Conservation (phyloP, 495 filamentous ascomycete genomes). For the Parachaetomium inaequale region DNA sequence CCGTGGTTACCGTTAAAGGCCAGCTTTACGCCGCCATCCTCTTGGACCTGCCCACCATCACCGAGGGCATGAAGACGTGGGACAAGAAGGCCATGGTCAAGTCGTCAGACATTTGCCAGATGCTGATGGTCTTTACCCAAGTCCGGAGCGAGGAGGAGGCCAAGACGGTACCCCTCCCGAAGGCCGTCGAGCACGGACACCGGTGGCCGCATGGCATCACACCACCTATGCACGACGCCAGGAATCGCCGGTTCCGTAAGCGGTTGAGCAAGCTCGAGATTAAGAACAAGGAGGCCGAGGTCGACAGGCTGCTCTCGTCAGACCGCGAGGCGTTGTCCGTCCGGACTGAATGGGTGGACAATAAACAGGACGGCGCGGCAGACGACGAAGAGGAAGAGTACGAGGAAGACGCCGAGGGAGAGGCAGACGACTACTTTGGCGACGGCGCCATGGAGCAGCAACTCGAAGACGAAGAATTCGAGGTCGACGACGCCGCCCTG, state of each 20-base stretch:
- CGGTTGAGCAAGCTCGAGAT: slow-evolving; percentile 79
- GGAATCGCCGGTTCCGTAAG: slow-evolving; percentile 82
- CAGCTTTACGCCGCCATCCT: slow-evolving; percentile 73
- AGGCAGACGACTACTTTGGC: slow-evolving; percentile 48
- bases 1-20: slow-evolving; percentile 64
- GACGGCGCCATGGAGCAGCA: slow-evolving; percentile 45
- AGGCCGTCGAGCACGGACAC: slow-evolving; percentile 58
- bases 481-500: slow-evolving; percentile 38
- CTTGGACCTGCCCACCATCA: slow-evolving; percentile 85
- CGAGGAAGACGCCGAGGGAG: slow-evolving; percentile 57
- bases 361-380: slow-evolving; percentile 45
- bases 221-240: slow-evolving; percentile 81
- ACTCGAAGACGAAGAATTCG: slow-evolving; percentile 15
- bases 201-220: slow-evolving; percentile 92
- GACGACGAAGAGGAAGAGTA: slow-evolving; percentile 57
- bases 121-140: slow-evolving; percentile 76
- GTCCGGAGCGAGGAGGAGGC: slow-evolving; percentile 73
- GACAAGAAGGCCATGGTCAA: slow-evolving; percentile 91
- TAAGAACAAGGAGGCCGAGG: slow-evolving; percentile 79
- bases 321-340: slow-evolving; percentile 59
- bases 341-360: slow-evolving; percentile 63
- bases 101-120: slow-evolving; percentile 89
- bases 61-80: slow-evolving; percentile 96
- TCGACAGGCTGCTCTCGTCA: slow-evolving; percentile 67
- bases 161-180: slow-evolving; percentile 59